Conservation (phyloP, 768 basidiomycete genomes). For the Lepiota venenata region DNA sequence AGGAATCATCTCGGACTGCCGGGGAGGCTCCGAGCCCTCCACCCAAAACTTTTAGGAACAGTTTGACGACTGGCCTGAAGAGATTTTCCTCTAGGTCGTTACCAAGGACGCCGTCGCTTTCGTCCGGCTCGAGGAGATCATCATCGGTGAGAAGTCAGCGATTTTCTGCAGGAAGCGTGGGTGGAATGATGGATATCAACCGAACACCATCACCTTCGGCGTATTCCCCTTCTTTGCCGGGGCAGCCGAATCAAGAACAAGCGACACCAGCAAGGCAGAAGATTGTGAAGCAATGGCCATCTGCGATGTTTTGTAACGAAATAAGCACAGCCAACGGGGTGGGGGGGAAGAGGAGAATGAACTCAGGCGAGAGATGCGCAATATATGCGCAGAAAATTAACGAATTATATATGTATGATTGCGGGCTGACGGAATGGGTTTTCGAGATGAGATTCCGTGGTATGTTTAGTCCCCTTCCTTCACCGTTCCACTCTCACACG, state of each 20-base stretch:
- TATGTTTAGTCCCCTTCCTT: slow-evolving; percentile 24
- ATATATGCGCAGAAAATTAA: slow-evolving; percentile 84
- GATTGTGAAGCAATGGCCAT: slow-evolving; percentile 41
- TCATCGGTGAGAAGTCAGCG: slow-evolving; percentile 29
- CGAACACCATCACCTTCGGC: slow-evolving; percentile 35
- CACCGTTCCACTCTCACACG: slow-evolving; percentile 5
- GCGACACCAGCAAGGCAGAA: slow-evolving; percentile 16
- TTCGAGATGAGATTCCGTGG: slow-evolving; percentile 51
- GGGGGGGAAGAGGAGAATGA: slow-evolving; percentile 5
- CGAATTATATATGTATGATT: slow-evolving; percentile 71
- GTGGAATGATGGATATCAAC: background rate
- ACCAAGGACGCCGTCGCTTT: slow-evolving; percentile 65
- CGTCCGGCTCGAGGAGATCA: slow-evolving; percentile 34
- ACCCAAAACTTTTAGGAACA: slow-evolving; percentile 47
- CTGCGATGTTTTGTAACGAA: slow-evolving; percentile 71
- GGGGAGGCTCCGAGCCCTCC: slow-evolving; percentile 41
- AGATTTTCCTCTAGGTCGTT: slow-evolving; percentile 46
- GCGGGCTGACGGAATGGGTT: slow-evolving; percentile 79
- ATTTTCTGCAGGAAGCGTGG: slow-evolving; percentile 23
- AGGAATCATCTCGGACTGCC: slow-evolving; percentile 14
- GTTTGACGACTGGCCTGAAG: slow-evolving; percentile 42
- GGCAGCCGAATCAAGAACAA: slow-evolving; percentile 17
- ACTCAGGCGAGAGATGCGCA: slow-evolving; percentile 54
- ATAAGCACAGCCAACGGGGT: slow-evolving; percentile 44
- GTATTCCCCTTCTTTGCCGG: slow-evolving; percentile 19